Percentiles rank a stretch among this genome's conserved stretches.
phyloP scores from a whole-genome alignment of 305 asterid genomes.

The Solanum hybrid region DNA sequence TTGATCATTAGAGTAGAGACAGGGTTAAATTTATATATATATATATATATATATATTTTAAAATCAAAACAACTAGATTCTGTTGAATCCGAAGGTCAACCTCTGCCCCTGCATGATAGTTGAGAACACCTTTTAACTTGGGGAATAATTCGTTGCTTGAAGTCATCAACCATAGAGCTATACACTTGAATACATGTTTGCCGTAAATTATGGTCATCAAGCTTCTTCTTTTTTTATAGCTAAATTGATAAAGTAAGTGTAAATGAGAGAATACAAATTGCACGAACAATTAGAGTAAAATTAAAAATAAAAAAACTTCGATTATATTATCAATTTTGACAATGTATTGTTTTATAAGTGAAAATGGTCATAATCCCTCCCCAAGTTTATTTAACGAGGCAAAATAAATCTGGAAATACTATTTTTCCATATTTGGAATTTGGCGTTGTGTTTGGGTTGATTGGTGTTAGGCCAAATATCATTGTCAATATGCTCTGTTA shows the following conservation, averaged over 20 bases:
- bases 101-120: background rate
- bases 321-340: background rate
- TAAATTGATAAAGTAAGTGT: background rate
- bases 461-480: background rate
- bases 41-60: too few relatives aligned
- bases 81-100: background rate
- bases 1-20: background rate
- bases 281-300: background rate
- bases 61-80: too few relatives aligned
- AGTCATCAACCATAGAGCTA: background rate
- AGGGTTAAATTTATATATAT: background rate
- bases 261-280: background rate
- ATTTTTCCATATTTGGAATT: background rate
- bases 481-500: background rate
- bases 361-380: background rate
- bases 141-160: background rate
- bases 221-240: background rate
- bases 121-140: background rate
- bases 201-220: background rate
- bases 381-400: background rate
- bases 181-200: background rate
- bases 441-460: background rate
- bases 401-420: background rate
- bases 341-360: background rate
- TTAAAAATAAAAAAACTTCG: background rate